Evolutionary conservation across 2,329 filamentous ascomycete species (phyloP).

Genomic region (Trichoderma lentiforme): DNA sequence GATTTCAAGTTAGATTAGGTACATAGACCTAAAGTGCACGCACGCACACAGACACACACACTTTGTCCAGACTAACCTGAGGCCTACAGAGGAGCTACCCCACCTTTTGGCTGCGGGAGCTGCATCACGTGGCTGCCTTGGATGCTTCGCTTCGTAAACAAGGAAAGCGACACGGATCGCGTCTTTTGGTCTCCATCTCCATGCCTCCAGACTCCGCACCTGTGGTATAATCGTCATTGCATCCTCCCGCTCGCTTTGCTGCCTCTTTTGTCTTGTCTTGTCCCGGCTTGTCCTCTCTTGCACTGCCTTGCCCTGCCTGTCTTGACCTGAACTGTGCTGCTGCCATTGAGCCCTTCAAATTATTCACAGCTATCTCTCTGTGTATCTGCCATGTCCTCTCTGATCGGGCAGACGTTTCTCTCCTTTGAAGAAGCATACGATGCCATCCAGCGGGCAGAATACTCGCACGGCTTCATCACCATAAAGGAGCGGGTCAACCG

Average conservation of each 20-base stretch:
- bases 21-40: not conserved
- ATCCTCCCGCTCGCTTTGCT: not conserved
- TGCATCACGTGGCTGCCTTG: constrained; percentile 9
- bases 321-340: not conserved
- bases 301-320: not conserved
- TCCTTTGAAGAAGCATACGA: constrained; percentile 16
- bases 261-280: not conserved
- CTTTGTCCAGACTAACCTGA: not conserved
- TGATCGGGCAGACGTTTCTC: constrained; percentile 15
- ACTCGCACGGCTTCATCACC: constrained; percentile 13
- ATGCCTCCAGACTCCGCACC: not conserved
- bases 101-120: not conserved
- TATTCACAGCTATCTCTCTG: not conserved
- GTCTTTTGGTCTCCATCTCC: not conserved
- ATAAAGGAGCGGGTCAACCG: constrained; percentile 16
- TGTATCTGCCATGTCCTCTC: not conserved
- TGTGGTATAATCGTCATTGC: not conserved
- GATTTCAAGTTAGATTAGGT: not conserved
- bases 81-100: not conserved
- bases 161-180: constrained; percentile 4
- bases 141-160: constrained; percentile 10
- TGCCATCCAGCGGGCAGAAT: constrained; percentile 13
- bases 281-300: not conserved
- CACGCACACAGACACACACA: not conserved
- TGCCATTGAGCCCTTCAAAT: not conserved